A percentile compares a stretch with the other conserved stretches of the same genome.
These are phyloP conservation scores for Rhinocladiella mackenziei DNA, from an alignment of 2,329 filamentous ascomycete genomes.

Conservation along the genomic window DNA sequence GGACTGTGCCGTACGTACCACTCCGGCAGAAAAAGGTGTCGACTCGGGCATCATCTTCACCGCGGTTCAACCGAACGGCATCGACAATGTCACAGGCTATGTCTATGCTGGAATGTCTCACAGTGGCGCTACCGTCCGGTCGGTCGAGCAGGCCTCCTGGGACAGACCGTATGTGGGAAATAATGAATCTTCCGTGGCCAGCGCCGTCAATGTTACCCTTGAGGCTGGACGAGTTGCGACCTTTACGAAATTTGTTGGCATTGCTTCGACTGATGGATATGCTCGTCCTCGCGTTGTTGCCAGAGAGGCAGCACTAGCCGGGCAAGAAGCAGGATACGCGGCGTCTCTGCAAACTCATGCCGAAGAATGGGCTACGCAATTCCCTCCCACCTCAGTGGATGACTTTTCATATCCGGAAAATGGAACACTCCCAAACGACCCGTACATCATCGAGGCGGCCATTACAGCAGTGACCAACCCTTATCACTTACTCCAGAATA, in stretches of 20 bases:
- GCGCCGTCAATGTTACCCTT: conserved; percentile 54
- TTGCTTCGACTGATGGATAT: conserved; percentile 66
- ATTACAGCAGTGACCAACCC: conserved; percentile 47
- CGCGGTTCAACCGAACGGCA: conserved; percentile 59
- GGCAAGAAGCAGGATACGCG: conserved; percentile 53
- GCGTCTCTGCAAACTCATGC: conserved; percentile 54
- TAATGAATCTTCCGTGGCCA: conserved; percentile 63
- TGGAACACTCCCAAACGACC: conserved; percentile 55
- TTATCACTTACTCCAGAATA: conserved; percentile 49
- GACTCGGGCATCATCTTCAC: conserved; percentile 59
- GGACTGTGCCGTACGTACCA: conserved; percentile 61
- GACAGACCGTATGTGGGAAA: conserved; percentile 48
- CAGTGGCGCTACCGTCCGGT: conserved; percentile 41
- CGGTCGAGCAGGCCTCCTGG: conserved; percentile 38
- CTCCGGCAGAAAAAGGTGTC: conserved; percentile 54
- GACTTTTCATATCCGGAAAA: conserved; percentile 55
- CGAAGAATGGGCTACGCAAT: conserved; percentile 58
- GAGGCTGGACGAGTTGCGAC: conserved; percentile 51
- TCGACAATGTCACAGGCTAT: conserved; percentile 61
- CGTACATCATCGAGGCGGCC: conserved; percentile 52
- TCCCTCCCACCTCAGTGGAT: conserved; percentile 61
- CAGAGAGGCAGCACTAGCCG: conserved; percentile 51
- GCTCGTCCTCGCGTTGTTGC: conserved; percentile 54
- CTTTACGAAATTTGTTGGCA: conserved; percentile 64
- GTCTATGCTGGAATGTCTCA: conserved; percentile 46